Percentiles rank a stretch among this genome's conserved stretches.
phyloP scores from a whole-genome alignment of 805 yeast genomes.

The Saturnispora mendoncae region DNA sequence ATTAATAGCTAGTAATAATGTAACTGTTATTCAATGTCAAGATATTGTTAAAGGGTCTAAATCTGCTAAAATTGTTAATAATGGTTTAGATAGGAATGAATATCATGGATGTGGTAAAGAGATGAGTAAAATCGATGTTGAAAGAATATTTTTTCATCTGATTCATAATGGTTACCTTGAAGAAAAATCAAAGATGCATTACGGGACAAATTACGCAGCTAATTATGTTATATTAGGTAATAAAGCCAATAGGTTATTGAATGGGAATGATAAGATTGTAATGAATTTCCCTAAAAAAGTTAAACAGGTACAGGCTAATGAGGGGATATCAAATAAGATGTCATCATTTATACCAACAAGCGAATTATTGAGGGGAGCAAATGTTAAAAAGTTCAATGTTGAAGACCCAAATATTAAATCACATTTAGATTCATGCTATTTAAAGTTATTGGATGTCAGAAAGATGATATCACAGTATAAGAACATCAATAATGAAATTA shows the following conservation, averaged over 20 bases:
- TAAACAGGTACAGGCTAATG: neutral
- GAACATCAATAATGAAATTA: conserved; percentile 28
- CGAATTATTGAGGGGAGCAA: conserved; percentile 13
- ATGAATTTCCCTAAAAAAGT: conserved; percentile 39
- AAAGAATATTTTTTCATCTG: conserved; percentile 73
- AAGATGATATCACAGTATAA: conserved; percentile 34
- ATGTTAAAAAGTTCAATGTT: conserved; percentile 11
- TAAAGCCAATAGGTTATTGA: conserved; percentile 41
- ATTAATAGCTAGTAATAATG: conserved; percentile 45
- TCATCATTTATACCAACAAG: conserved; percentile 13
- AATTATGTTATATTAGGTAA: conserved; percentile 63
- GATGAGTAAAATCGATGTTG: conserved; percentile 60
- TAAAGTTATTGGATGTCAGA: conserved; percentile 33
- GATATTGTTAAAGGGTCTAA: conserved; percentile 75
- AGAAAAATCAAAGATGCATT: conserved; percentile 63
- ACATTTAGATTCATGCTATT: conserved; percentile 26
- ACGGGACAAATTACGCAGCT: conserved; percentile 66
- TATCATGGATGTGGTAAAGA: conserved; percentile 65
- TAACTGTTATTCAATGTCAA: conserved; percentile 73
- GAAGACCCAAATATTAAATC: conserved; percentile 20
- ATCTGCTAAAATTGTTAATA: conserved; percentile 46
- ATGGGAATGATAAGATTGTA: conserved; percentile 32
- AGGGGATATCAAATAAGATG: neutral
- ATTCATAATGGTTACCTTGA: conserved; percentile 54
- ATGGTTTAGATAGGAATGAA: conserved; percentile 53